phyloP scores from a whole-genome alignment of 2,329 filamentous ascomycete genomes.

The Paecilomyces niveus region DNA sequence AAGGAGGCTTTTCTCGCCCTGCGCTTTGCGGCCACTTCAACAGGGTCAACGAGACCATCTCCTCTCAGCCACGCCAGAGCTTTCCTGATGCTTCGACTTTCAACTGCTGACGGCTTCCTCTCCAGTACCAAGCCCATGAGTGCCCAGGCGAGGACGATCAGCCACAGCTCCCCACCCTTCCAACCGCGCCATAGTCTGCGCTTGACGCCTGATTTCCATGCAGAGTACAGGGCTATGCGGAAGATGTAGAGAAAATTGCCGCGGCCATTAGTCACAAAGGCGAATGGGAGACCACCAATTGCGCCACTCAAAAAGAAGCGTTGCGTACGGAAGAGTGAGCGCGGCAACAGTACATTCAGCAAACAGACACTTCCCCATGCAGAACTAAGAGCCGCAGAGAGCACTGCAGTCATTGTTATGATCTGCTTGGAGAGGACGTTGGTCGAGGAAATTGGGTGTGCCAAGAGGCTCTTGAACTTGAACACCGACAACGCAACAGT shows the following conservation, averaged over 20 bases:
- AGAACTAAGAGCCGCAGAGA: conserved; percentile 76
- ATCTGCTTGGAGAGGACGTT: conserved; percentile 61
- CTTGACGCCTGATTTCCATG: conserved; percentile 95
- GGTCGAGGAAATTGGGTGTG: conserved; percentile 60
- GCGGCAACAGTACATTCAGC: conserved; percentile 72
- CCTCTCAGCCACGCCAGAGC: conserved; percentile 66
- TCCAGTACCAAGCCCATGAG: conserved; percentile 74
- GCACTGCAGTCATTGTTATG: conserved; percentile 67
- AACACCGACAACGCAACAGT: conserved; percentile 63
- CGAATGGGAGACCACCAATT: conserved; percentile 71
- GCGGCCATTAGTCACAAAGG: conserved; percentile 53
- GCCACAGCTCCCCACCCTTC: conserved; percentile 72
- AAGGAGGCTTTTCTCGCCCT: conserved; percentile 22
- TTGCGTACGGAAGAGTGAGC: conserved; percentile 67
- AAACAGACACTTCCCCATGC: conserved; percentile 86
- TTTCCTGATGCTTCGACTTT: conserved; percentile 62
- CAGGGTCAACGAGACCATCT: conserved; percentile 67
- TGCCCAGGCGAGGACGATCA: conserved; percentile 75
- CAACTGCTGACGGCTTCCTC: conserved; percentile 59
- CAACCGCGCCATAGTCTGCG: conserved; percentile 78
- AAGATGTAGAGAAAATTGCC: conserved; percentile 72
- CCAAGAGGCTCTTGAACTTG: conserved; percentile 59
- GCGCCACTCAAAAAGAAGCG: conserved; percentile 87
- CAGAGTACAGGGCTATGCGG: conserved; percentile 68
- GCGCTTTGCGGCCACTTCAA: conserved; percentile 37